Conservation (phyloP, 306 rosid species). For the Cicer arietinum region DNA sequence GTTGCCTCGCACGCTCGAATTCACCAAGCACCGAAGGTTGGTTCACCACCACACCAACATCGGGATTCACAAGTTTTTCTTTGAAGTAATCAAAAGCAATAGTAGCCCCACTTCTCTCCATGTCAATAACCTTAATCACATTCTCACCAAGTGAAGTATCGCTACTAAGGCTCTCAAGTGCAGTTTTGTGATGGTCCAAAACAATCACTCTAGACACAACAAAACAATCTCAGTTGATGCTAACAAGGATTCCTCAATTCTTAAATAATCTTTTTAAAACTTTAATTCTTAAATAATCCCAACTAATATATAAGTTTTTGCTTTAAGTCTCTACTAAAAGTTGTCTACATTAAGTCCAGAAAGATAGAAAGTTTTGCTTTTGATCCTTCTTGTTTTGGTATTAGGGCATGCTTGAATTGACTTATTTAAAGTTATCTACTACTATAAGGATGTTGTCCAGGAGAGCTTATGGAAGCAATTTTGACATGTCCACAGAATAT, state of each 20-base stretch:
- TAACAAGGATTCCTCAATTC: constrained; percentile 11
- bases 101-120: constrained; percentile 87
- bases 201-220: constrained; percentile 56
- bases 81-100: constrained; percentile 90
- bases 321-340: background rate
- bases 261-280: no score
- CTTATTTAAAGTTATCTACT: no score
- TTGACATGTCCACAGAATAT: no score
- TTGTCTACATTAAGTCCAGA: background rate
- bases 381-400: background rate
- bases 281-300: background rate
- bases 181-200: constrained; percentile 94
- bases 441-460: no score
- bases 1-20: constrained; percentile 57
- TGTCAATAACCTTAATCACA: constrained; percentile 63
- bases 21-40: constrained; percentile 44
- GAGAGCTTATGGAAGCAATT: no score
- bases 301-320: background rate
- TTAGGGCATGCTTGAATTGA: no score
- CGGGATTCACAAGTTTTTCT: constrained; percentile 51
- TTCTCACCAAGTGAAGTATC: constrained; percentile 49
- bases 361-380: background rate
- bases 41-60: constrained; percentile 28
- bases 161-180: constrained; percentile 54
- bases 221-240: constrained; percentile 13